A percentile compares a stretch with the other conserved stretches of the same genome.
These are phyloP conservation scores for Geotrichum reessii DNA, from an alignment of 1,139 yeast genomes.

Conservation along the genomic window DNA sequence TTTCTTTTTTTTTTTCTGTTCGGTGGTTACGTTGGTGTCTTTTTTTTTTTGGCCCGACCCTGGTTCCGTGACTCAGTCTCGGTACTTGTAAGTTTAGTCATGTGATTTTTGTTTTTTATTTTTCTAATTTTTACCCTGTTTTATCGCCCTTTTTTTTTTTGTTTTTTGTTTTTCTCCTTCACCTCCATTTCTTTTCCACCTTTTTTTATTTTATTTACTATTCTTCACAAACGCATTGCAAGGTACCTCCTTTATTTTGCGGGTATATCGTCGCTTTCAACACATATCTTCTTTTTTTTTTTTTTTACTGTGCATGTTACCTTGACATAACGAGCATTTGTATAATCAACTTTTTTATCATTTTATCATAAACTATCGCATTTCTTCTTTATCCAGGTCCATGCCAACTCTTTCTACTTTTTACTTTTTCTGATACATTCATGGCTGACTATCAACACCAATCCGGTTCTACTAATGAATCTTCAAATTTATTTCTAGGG, in stretches of 20 bases:
- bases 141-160: not conserved
- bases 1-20: not conserved
- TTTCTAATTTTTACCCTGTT: not conserved
- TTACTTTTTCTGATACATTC: not conserved
- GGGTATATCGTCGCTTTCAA: not conserved
- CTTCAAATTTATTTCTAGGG: conserved; percentile 7
- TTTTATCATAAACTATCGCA: not conserved
- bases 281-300: not conserved
- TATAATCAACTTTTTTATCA: not conserved
- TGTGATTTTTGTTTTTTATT: not conserved
- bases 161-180: not conserved
- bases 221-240: not conserved
- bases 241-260: not conserved
- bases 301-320: not conserved
- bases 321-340: not conserved
- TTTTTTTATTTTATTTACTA: not conserved
- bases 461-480: not conserved
- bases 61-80: not conserved
- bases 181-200: not conserved
- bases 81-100: not conserved
- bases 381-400: not conserved
- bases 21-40: not conserved
- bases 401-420: not conserved
- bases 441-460: conserved; percentile 9
- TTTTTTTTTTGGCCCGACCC: not conserved